Percentiles rank a stretch among this genome's conserved stretches.
These are phyloP conservation scores for Suillus ampliporus DNA, from an alignment of 768 basidiomycete species.

Conservation along the genomic window DNA sequence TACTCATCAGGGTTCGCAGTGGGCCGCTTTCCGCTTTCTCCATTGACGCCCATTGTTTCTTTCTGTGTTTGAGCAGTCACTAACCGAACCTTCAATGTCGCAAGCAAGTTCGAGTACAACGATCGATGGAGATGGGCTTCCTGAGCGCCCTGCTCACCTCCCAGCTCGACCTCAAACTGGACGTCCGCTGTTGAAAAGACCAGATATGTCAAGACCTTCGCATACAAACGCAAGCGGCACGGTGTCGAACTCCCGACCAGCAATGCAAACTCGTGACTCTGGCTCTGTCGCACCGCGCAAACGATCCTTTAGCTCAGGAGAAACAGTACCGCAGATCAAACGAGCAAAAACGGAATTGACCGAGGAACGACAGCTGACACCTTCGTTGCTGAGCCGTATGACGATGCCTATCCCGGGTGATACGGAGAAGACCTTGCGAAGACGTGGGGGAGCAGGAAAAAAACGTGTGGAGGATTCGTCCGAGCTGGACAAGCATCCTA, in stretches of 20 bases:
- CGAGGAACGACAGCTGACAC: constrained; percentile 35
- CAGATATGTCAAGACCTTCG: constrained; percentile 21
- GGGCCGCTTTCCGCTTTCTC: constrained; percentile 44
- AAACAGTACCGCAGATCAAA: constrained; percentile 43
- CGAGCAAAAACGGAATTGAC: constrained; percentile 30
- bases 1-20: constrained; percentile 63
- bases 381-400: constrained; percentile 53
- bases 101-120: constrained; percentile 19
- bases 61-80: constrained; percentile 51
- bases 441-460: constrained; percentile 20
- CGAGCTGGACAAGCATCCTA: constrained; percentile 40
- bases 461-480: constrained; percentile 27
- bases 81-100: constrained; percentile 29
- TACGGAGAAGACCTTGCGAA: constrained; percentile 23
- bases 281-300: constrained; percentile 27
- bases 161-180: constrained; percentile 26
- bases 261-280: constrained; percentile 11
- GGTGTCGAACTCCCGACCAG: constrained; percentile 18
- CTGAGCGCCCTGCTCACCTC: constrained; percentile 33
- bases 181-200: constrained; percentile 20
- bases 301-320: constrained; percentile 31
- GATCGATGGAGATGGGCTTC: constrained; percentile 19
- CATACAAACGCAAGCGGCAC: constrained; percentile 13
- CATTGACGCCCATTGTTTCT: constrained; percentile 45
- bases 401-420: constrained; percentile 21